Evolutionary conservation across 345 rosid genomes (phyloP).

Genomic region (Brassica carinata): DNA sequence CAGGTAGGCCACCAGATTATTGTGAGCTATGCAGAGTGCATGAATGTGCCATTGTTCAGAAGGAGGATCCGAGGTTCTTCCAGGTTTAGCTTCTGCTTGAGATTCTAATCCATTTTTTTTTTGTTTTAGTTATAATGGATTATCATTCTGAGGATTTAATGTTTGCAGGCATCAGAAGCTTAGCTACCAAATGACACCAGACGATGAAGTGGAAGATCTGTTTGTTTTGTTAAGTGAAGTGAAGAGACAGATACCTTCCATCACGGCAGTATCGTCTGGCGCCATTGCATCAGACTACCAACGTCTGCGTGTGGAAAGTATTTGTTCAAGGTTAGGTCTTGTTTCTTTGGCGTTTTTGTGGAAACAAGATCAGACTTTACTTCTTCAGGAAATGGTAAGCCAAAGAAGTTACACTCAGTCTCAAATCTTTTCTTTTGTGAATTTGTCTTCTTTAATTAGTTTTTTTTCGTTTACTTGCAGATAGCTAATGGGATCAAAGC

Average conservation of each 20-base stretch:
- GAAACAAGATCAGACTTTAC: conserved; percentile 96
- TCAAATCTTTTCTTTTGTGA: conserved; percentile 18
- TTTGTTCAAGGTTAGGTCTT: conserved; percentile 98
- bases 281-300: conserved; percentile 98
- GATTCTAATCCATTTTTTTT: not conserved
- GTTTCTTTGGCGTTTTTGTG: conserved; percentile 95
- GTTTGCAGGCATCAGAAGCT: conserved; percentile 67
- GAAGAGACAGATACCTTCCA: conserved; percentile 77
- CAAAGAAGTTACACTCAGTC: conserved; percentile 7
- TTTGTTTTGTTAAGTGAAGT: conserved; percentile 76
- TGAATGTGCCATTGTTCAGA: conserved; percentile 83
- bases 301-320: conserved; percentile 89
- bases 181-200: conserved; percentile 64
- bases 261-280: conserved; percentile 87
- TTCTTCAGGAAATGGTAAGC: conserved; percentile 78
- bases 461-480: conserved; percentile 43
- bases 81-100: conserved; percentile 44
- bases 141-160: not conserved
- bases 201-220: conserved; percentile 98
- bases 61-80: conserved; percentile 81
- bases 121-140: not conserved
- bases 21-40: conserved; percentile 83
- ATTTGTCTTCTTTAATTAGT: not conserved
- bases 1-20: conserved; percentile 96
- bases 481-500: conserved; percentile 70